These are phyloP conservation scores for Akanthomyces muscarius DNA, from an alignment of 2,329 filamentous ascomycete species.

Conservation along the genomic window DNA sequence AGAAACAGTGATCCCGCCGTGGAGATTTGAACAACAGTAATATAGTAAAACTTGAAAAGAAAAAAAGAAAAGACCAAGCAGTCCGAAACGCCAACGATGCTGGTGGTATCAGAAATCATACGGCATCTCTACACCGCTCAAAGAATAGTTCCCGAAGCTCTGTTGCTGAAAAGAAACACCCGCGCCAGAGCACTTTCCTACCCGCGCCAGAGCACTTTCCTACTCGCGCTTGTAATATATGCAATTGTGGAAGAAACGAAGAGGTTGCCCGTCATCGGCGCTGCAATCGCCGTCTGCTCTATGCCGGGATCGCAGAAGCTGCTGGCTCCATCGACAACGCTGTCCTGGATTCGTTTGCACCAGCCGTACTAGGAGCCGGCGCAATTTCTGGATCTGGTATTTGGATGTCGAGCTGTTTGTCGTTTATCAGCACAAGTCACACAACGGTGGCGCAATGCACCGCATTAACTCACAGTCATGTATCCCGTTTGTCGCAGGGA, in stretches of 20 bases:
- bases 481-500: slow-evolving; percentile 80
- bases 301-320: slow-evolving; percentile 23
- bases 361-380: slow-evolving; percentile 43
- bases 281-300: background rate
- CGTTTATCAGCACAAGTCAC: background rate
- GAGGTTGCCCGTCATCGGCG: background rate
- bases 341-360: slow-evolving; percentile 35
- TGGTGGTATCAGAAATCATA: slow-evolving; percentile 14
- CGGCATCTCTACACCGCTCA: background rate
- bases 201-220: background rate
- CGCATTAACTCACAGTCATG: slow-evolving; percentile 60
- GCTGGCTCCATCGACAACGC: slow-evolving; percentile 32
- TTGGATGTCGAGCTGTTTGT: slow-evolving; percentile 67
- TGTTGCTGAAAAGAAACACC: background rate
- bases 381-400: slow-evolving; percentile 74
- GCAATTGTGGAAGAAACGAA: background rate
- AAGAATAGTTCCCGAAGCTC: background rate
- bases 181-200: background rate
- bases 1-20: background rate
- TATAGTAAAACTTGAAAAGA: background rate
- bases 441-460: background rate
- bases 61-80: background rate
- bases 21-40: too few species aligned
- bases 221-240: background rate
- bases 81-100: slow-evolving; percentile 10